These are phyloP conservation scores for Dorcoceras hygrometricum DNA, from an alignment of 257 asterid species.

Conservation along the genomic window DNA sequence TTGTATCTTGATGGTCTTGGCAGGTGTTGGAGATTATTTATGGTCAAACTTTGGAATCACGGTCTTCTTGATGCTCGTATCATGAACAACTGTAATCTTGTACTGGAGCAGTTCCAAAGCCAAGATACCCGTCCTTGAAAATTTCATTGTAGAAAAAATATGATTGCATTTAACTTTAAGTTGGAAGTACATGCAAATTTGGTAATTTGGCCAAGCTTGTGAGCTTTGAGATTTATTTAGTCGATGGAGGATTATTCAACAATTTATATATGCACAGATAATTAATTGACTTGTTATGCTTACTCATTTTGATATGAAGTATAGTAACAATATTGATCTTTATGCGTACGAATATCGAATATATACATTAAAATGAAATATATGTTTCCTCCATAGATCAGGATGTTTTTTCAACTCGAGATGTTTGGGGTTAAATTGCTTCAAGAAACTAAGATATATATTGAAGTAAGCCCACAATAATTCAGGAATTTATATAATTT, in stretches of 20 bases:
- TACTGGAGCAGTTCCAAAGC: constrained; percentile 48
- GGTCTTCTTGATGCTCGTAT: constrained; percentile 86
- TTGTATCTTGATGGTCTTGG: constrained; percentile 18
- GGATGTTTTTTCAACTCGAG: no score
- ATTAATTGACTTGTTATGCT: no score
- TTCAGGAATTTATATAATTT: no score
- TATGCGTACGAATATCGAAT: neutral
- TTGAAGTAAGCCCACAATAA: no score
- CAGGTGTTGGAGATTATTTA: constrained; percentile 96
- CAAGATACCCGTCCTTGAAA: constrained; percentile 37
- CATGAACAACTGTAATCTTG: constrained; percentile 67
- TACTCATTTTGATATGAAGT: neutral
- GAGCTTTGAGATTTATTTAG: neutral
- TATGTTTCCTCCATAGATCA: no score
- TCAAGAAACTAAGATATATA: no score
- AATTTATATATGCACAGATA: no score
- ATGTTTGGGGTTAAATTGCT: no score
- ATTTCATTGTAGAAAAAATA: neutral
- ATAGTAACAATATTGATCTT: no score
- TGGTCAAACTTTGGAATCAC: constrained; percentile 92
- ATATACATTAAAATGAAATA: no score
- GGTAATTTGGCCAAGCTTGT: neutral
- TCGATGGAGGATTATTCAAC: neutral
- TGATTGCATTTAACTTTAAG: neutral
- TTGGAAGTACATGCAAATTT: neutral